These are phyloP conservation scores for Globisporangium barbulae DNA, from an alignment of 352 stramenopile species.

Conservation along the genomic window DNA sequence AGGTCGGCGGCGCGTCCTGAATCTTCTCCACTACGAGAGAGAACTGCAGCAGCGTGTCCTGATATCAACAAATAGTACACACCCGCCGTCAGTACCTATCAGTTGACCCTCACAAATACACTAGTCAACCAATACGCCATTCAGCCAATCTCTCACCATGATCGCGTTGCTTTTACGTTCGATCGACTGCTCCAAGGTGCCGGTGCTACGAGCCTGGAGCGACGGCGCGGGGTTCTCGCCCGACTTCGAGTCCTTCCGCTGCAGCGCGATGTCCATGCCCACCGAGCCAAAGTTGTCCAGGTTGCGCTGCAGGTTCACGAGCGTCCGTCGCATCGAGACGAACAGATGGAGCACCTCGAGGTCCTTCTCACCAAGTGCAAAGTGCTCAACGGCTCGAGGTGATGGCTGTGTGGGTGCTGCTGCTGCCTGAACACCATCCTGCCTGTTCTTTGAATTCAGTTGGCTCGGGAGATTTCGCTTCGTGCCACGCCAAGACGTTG, in stretches of 20 bases:
- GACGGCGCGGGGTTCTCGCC: constrained; percentile 1
- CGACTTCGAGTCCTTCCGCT: constrained; percentile 20
- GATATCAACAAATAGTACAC: neutral
- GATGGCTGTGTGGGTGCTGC: neutral
- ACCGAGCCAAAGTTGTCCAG: constrained; percentile 40
- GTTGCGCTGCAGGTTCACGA: constrained; percentile 49
- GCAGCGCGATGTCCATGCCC: constrained; percentile 24
- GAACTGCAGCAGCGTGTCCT: constrained; percentile 63
- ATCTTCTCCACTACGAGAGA: constrained; percentile 52
- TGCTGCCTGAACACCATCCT: neutral
- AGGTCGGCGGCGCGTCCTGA: constrained; percentile 44
- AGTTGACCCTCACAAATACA: too few relatives aligned
- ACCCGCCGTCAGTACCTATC: neutral
- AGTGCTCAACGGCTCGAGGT: constrained; percentile 14
- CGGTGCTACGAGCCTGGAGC: constrained; percentile 23
- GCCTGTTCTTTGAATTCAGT: constrained; percentile 2
- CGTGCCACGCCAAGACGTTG: constrained; percentile 39
- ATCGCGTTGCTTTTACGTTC: constrained; percentile 54
- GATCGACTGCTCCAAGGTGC: constrained; percentile 40
- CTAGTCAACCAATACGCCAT: neutral
- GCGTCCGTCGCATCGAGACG: constrained; percentile 39
- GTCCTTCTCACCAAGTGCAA: constrained; percentile 43
- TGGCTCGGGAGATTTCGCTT: constrained; percentile 26
- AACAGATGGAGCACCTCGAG: constrained; percentile 44
- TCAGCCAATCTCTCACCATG: constrained; percentile 25